phyloP scores from a whole-genome alignment of 345 rosid species.

The Brassica nigra region DNA sequence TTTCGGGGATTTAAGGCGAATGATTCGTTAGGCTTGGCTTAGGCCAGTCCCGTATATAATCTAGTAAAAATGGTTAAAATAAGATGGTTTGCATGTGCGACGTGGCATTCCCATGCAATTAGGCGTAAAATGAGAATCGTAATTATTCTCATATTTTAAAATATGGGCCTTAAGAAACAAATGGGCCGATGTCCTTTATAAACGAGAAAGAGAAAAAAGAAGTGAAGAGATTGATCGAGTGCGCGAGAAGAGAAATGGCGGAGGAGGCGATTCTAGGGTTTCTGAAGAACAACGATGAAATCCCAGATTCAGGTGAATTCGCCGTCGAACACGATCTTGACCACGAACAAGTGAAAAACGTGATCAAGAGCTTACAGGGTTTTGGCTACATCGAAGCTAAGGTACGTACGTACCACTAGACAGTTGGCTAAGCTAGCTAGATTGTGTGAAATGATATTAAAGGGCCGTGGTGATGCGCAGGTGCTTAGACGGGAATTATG shows the following conservation, averaged over 20 bases:
- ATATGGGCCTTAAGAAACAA: neutral
- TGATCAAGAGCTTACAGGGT: constrained; percentile 81
- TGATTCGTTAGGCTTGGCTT: too few species aligned
- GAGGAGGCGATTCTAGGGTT: constrained; percentile 74
- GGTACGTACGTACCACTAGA: constrained; percentile 46
- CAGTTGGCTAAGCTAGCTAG: neutral
- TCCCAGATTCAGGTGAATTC: constrained; percentile 70
- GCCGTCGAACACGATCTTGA: constrained; percentile 54
- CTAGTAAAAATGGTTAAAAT: too few species aligned
- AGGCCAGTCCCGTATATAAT: too few species aligned
- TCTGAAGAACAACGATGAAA: constrained; percentile 52
- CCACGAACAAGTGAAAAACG: constrained; percentile 71
- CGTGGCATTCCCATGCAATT: constrained; percentile 38
- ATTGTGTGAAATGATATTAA: neutral
- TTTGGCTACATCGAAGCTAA: constrained; percentile 69
- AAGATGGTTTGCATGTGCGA: constrained; percentile 7
- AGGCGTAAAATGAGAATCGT: constrained; percentile 15
- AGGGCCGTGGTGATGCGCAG: constrained; percentile 35
- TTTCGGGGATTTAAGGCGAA: too few species aligned
- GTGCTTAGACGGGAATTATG: constrained; percentile 49
- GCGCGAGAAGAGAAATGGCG: constrained; percentile 46
- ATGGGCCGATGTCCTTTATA: neutral
- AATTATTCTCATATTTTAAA: too few species aligned
- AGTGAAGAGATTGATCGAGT: neutral
- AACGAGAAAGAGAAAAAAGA: too few species aligned